Base-by-base conservation (phyloP, 495 filamentous ascomycete species). In the Lentithecium fluviatile region DNA sequence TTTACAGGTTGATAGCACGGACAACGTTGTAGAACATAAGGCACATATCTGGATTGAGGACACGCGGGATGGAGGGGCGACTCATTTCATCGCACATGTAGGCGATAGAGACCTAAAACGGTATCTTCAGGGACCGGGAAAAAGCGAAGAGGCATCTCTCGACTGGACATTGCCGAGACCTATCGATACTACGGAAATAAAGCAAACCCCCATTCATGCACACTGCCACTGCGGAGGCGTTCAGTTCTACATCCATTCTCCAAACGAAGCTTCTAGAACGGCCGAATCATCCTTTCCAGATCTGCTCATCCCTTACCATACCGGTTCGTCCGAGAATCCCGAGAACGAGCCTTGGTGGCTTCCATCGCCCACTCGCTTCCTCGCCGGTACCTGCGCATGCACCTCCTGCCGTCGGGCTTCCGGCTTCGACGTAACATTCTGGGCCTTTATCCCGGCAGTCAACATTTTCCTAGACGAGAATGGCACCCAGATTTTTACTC, bases 301-400 rank as follows among this genome's bases (percentile, higher is more conserved):
- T 66, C 63, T 84, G 25, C 58, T 84, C 13, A 67, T 82, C 10
- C 82, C 81, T 1, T 82, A 74, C 56, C 63, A 79, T 52, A 70
- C 69, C 12, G 66, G 61, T 23, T 70, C 68, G 10, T 58, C 71
- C 8, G 29, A 24, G 15, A 80, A 82, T 32, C 66, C 75, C 0
- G 58, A 72, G 0, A 74, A 80, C 66, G 68, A 78, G 40, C 76
- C 78, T 45, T 86, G 82, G 82, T 85, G 80, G 78, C 68, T 85
- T 2, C 70, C 70, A 61, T 2, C 63, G 60, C 40, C 63, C 71
- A 26, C 64, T n/a, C 80, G 75, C 45, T 90, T 84, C 71, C 73
- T 87, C 1, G 81, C 84, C 8, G 86, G 85, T 4, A 80, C 80
- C n/a, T 89, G 87, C 68, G 77, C 78, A 0, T 90, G 87, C 70